Conservation (phyloP, 108 stramenopile genomes). For the Aureococcus anophagefferens region DNA sequence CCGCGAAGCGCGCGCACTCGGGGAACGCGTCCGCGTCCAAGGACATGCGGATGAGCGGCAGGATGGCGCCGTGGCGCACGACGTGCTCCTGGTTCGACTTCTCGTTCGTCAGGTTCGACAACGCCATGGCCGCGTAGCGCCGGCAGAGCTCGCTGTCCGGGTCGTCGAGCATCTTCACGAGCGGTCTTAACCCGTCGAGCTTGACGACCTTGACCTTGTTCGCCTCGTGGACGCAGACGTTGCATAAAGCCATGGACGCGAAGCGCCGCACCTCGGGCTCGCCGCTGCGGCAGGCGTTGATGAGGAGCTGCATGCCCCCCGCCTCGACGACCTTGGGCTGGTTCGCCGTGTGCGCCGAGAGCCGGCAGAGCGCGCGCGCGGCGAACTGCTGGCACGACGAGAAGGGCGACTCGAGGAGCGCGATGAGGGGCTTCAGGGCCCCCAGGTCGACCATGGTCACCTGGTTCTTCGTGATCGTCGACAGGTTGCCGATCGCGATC, state of each 20-base stretch:
- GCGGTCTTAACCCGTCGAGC: constrained; percentile 33
- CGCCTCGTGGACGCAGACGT: constrained; percentile 44
- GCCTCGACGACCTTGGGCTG: constrained; percentile 32
- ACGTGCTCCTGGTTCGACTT: constrained; percentile 39
- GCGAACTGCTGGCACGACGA: constrained; percentile 22
- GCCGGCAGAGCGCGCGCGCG: constrained; percentile 34
- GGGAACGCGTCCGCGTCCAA: constrained; percentile 18
- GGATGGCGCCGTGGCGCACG: constrained; percentile 37
- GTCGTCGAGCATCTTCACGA: constrained; percentile 40
- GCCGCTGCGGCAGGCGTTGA: constrained; percentile 5
- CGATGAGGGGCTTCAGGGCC: constrained; percentile 27
- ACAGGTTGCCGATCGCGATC: constrained; percentile 51
- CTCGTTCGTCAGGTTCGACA: constrained; percentile 55
- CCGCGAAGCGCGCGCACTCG: constrained; percentile 44
- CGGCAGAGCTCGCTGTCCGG: constrained; percentile 23
- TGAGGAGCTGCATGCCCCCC: constrained; percentile 24
- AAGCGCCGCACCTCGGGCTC: constrained; percentile 12
- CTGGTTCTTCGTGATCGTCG: constrained; percentile 40
- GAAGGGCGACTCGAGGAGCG: constrained; percentile 19
- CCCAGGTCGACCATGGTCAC: constrained; percentile 29
- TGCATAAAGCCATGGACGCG: constrained; percentile 57
- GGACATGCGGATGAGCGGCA: constrained; percentile 35
- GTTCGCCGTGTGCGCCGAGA: constrained; percentile 41
- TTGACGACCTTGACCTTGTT: constrained; percentile 47
- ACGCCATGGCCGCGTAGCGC: constrained; percentile 47